Base-by-base conservation (phyloP, 257 asterid genomes). In the Capsicum chinense region DNA sequence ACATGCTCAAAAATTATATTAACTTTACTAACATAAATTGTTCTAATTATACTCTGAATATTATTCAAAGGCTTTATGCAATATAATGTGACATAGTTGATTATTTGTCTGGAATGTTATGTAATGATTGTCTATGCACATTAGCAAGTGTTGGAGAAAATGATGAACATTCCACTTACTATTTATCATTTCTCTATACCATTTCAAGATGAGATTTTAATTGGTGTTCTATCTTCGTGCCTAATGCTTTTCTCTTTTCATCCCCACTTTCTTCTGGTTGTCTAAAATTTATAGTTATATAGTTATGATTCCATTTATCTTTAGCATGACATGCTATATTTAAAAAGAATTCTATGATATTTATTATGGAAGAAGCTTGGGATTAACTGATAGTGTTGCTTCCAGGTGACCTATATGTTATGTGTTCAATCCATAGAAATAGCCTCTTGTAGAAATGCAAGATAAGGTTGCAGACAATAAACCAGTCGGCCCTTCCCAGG, bases 61-160 rank as follows among this genome's bases (percentile, higher is more conserved):
- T 33, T 7, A 54, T 54, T 64, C 14, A 33, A 9, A 52, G 82
- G 82, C 9, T 14, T 78, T 54, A 17, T 56, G 33, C 13, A 54
- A 62, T 78, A 14, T 54, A 78, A 33, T 56, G 66, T 12, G 5
- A 78, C 3, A 4, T 54, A 15, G 50, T 78, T 78, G 50, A 9
- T 78, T 15, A 54, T 54, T 78, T 15, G 81, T 54, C 64, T 78
- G 64, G 16, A 26, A 54, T 54, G 82, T 48, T 50, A 33, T 78
- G 64, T 15, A 54, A 78, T 54, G 48, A 54, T 33, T 78, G 50
- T 78, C 66, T 33, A 47, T 71, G 79, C 39, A 71, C 58, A 47
- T 71, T 71, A 71, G 58, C 37, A 2, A 71, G 58, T 47, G 58
- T 71, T 17, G n/a, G 79, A 10, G 79, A 71, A 59, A 71, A 71